Conservation (phyloP, 1,139 yeast species). For the Scheffersomyces illinoinensis region DNA sequence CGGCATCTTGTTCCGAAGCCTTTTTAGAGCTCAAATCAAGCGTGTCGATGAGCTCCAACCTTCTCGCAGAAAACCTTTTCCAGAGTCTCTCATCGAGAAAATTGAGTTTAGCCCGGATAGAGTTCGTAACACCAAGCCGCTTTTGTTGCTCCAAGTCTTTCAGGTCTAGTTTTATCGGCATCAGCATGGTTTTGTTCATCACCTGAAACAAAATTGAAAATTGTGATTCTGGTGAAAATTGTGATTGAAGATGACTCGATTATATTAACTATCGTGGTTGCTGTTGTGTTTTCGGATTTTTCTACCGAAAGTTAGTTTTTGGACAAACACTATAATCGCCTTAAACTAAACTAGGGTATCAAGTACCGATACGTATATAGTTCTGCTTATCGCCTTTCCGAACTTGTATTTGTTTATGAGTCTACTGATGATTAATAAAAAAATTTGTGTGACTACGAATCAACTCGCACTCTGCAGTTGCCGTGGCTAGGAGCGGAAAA, state of each 20-base stretch:
- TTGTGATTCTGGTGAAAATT: conserved; percentile 5
- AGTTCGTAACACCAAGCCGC: conserved; percentile 68
- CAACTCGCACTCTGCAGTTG: conserved; percentile 3
- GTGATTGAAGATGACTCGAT: conserved; percentile 1
- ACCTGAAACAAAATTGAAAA: conserved; percentile 4
- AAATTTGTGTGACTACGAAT: conserved; percentile 11
- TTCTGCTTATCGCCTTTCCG: neutral
- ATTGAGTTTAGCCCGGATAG: conserved; percentile 69
- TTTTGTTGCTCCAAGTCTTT: conserved; percentile 6
- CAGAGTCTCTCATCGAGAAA: conserved; percentile 81
- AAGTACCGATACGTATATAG: neutral
- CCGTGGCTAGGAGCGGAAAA: neutral
- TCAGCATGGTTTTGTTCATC: conserved; percentile 2
- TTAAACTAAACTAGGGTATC: neutral
- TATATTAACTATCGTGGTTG: neutral
- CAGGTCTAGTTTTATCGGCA: neutral
- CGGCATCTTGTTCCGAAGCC: conserved; percentile 90
- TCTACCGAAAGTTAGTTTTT: neutral
- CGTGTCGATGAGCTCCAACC: conserved; percentile 85
- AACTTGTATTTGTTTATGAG: neutral
- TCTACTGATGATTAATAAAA: conserved; percentile 1
- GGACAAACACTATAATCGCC: neutral
- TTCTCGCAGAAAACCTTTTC: conserved; percentile 85
- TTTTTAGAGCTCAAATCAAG: conserved; percentile 73
- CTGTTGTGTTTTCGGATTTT: neutral